These are phyloP conservation scores for Jasminum sambac DNA, from an alignment of 257 asterid genomes.

Conservation along the genomic window DNA sequence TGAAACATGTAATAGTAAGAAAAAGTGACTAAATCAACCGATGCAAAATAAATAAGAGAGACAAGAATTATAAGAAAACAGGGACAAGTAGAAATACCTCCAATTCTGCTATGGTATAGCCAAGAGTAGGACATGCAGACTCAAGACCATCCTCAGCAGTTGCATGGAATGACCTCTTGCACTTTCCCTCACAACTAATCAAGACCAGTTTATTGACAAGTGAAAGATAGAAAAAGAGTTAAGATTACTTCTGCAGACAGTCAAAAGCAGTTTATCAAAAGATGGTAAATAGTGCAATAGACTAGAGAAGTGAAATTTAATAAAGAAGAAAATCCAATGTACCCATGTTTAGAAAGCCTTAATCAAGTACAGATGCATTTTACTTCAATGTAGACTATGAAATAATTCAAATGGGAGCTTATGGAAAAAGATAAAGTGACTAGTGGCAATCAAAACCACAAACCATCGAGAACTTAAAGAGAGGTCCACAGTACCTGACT, in stretches of 20 bases:
- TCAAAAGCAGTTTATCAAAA: background rate
- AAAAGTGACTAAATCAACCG: background rate
- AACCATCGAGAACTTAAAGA: background rate
- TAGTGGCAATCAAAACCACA: too few relatives aligned
- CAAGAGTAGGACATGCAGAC: conserved; percentile 61
- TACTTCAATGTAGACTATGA: too few relatives aligned
- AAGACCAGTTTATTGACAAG: conserved; percentile 1
- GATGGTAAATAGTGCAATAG: conserved; percentile 12
- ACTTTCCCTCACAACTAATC: conserved; percentile 81
- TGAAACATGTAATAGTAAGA: conserved; percentile 5
- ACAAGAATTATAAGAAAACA: conserved; percentile 1
- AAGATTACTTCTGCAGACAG: background rate
- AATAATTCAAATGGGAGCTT: too few relatives aligned
- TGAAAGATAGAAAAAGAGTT: background rate
- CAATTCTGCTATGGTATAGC: conserved; percentile 46
- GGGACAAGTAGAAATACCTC: conserved; percentile 38
- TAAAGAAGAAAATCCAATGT: background rate
- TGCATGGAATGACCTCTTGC: conserved; percentile 89
- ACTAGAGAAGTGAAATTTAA: background rate
- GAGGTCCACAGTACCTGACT: background rate
- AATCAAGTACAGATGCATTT: too few relatives aligned
- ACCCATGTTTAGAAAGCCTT: too few relatives aligned
- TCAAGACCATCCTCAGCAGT: conserved; percentile 58
- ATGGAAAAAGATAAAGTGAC: too few relatives aligned
- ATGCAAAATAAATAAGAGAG: conserved; percentile 15